Evolutionary conservation across 169 alveolate species (phyloP), one percentile per base, ranked within the genome.

Genomic region (Cryptosporidium sp.): DNA sequence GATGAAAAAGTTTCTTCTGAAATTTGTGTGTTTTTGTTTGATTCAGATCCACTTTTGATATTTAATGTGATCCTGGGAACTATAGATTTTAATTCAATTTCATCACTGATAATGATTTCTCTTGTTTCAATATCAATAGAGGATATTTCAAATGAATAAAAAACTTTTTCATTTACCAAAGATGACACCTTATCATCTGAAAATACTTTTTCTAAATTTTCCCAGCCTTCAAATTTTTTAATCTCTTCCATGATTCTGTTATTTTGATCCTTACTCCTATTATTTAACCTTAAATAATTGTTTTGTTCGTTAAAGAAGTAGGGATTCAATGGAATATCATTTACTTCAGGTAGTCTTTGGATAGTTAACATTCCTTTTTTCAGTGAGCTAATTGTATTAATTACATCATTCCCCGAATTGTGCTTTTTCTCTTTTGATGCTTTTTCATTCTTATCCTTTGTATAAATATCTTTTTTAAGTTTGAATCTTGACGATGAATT

Each of bases 271-370:
- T n/a, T 53, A 23, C 12, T 73, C 31, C 26, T 42, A 7, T 37
- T 4, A 33, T 56, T 31, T 7, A 42, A 10, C 21, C 56, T 21
- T 2, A 18, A 14, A 4, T 35, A 21, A 6, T 56, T 60, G 12
- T 10, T 7, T 2, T 10, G 9, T 26, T 73, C 72, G 9, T 53
- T 21, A 60, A 39, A 10, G 12, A 26, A 53, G 33, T 73, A 73
- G 1, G 86, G 86, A 37, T 73, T n/a, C 6, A 56, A 18, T n/a
- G 86, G 86, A 42, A 73, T 52, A 12, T 73, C 86, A 18, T 21
- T 73, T 4, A 73, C 68, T 52, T 21, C 29, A 4, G 86, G 86
- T 31, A 73, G 60, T 42, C 35, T 73, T 73, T 73, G 71, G 33
- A 73, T 35, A 33, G 26, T 37, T 33, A 73, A 33, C 18, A 35